Conservation (phyloP, 176 grass and related monocot species). For the Stipa capillata region DNA sequence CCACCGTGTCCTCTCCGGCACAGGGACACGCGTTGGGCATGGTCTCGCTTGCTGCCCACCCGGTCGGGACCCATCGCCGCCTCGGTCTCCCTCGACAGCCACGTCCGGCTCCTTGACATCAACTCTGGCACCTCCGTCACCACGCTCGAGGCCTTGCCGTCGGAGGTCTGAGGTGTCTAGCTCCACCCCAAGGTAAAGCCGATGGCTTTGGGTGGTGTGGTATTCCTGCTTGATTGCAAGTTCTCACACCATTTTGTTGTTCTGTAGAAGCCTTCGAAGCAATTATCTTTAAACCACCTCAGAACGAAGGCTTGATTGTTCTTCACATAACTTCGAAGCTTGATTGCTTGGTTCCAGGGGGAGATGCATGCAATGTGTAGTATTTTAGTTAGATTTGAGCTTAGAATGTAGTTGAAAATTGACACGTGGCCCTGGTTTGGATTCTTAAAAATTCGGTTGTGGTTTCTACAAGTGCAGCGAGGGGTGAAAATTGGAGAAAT, state of each 20-base stretch:
- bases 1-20: slow-evolving; percentile 4
- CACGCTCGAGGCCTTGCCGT: slow-evolving; percentile 66
- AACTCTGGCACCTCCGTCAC: slow-evolving; percentile 57
- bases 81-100: slow-evolving; percentile 66
- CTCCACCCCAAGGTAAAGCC: slow-evolving; percentile 83
- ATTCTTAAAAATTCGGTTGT: not conserved
- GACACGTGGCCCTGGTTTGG: not conserved
- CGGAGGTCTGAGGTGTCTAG: slow-evolving; percentile 85
- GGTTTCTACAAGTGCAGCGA: not conserved
- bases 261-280: no score
- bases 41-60: slow-evolving; percentile 57
- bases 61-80: slow-evolving; percentile 61
- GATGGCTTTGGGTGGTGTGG: not conserved
- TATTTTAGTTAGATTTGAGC: not conserved
- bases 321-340: no score
- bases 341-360: not conserved
- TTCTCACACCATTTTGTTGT: no score
- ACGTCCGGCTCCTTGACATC: slow-evolving; percentile 71
- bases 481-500: not conserved
- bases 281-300: no score
- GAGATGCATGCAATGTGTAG: not conserved
- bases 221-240: no score
- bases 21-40: slow-evolving; percentile 64
- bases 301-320: no score
- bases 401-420: not conserved